A percentile compares a stretch with the other conserved stretches of the same genome.
phyloP scores from a whole-genome alignment of 2,329 filamentous ascomycete genomes.

The Teratosphaeria pseudoeucalypti region DNA sequence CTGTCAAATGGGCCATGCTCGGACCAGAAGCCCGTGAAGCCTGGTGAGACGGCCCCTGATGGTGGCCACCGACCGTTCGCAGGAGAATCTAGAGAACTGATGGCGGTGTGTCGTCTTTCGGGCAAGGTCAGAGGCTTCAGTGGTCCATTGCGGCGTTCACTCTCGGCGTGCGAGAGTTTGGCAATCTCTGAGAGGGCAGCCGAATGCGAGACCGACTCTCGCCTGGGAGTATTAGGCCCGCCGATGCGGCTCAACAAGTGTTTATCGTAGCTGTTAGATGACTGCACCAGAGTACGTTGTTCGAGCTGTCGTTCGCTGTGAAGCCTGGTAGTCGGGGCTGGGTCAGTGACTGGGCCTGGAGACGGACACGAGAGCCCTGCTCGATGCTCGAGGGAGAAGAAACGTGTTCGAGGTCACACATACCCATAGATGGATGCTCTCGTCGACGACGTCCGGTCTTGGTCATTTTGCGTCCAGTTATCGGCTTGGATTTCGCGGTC shows the following conservation, averaged over 20 bases:
- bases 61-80: slow-evolving; percentile 29
- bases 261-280: slow-evolving; percentile 53
- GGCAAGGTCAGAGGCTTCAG: slow-evolving; percentile 37
- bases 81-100: slow-evolving; percentile 29
- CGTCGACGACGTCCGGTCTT: slow-evolving; percentile 20
- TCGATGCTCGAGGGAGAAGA: background rate
- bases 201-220: slow-evolving; percentile 24
- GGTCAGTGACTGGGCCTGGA: background rate
- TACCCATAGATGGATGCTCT: slow-evolving; percentile 35
- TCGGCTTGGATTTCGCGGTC: slow-evolving; percentile 19
- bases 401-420: slow-evolving; percentile 7
- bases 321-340: slow-evolving; percentile 31
- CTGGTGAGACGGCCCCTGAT: slow-evolving; percentile 34
- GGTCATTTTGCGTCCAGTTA: slow-evolving; percentile 18
- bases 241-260: slow-evolving; percentile 53
- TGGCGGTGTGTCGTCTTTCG: slow-evolving; percentile 27
- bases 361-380: background rate
- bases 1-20: slow-evolving; percentile 20
- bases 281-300: slow-evolving; percentile 46
- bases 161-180: slow-evolving; percentile 26
- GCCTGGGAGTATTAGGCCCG: slow-evolving; percentile 43
- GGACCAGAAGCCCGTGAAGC: slow-evolving; percentile 35
- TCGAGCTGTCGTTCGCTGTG: slow-evolving; percentile 52
- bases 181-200: slow-evolving; percentile 19
- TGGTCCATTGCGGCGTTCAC: slow-evolving; percentile 32